These are phyloP conservation scores for Camellia japonica DNA, from an alignment of 148 eudicot species.

Conservation along the genomic window DNA sequence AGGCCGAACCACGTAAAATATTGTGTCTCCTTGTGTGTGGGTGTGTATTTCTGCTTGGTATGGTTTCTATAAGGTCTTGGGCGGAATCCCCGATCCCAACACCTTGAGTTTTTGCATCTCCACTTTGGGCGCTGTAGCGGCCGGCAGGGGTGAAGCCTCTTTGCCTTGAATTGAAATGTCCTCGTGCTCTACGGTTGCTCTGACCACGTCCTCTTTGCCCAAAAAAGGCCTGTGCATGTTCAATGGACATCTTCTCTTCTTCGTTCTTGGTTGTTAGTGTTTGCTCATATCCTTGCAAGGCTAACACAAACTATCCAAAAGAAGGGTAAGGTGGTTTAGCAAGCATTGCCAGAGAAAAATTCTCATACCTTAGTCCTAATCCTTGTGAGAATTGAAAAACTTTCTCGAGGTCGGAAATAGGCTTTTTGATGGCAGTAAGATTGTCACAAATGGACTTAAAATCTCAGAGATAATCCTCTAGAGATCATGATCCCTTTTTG, in stretches of 20 bases:
- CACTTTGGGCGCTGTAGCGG: not conserved
- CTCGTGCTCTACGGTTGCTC: not conserved
- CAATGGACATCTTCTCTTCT: not conserved
- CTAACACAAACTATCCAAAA: not conserved
- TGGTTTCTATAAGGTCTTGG: too few relatives aligned
- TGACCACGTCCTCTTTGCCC: not conserved
- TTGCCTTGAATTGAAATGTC: not conserved
- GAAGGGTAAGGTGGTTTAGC: not conserved
- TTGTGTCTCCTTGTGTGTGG: too few relatives aligned
- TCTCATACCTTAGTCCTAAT: not conserved
- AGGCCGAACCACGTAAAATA: too few relatives aligned
- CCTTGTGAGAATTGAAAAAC: not conserved
- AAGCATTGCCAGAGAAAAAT: not conserved
- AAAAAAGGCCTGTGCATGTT: not conserved
- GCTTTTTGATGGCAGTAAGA: not conserved
- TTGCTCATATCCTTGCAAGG: conserved; percentile 1
- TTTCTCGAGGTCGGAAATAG: not conserved
- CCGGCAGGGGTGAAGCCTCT: not conserved
- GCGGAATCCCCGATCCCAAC: too few relatives aligned
- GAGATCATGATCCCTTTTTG: not conserved
- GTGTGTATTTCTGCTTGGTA: too few relatives aligned
- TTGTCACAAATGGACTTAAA: not conserved
- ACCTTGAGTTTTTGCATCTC: not conserved
- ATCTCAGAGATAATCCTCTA: not conserved
- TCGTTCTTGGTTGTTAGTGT: not conserved